Percentiles rank a stretch among this genome's conserved stretches.
These are phyloP conservation scores for Xylaria sp. DNA, from an alignment of 2,329 filamentous ascomycete genomes.

Conservation along the genomic window DNA sequence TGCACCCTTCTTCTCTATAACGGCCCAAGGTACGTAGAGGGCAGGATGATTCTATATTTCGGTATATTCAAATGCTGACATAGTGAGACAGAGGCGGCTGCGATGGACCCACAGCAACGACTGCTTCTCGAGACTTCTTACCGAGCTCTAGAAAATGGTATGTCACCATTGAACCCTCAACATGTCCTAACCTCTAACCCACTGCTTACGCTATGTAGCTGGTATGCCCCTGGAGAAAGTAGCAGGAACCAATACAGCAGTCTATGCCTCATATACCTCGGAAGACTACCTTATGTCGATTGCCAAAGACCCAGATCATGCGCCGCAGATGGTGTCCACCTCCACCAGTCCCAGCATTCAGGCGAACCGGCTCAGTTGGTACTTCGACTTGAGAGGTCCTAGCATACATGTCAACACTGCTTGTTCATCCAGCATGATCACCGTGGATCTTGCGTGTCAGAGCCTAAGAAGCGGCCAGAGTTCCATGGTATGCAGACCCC, in stretches of 20 bases:
- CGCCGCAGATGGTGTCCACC: not conserved
- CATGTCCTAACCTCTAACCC: not conserved
- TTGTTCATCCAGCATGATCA: not conserved
- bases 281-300: not conserved
- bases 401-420: not conserved
- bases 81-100: no score
- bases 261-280: not conserved
- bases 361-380: not conserved
- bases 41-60: no score
- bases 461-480: not conserved
- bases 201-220: not conserved
- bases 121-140: slow-evolving; percentile 3
- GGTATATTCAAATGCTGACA: no score
- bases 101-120: slow-evolving; percentile 14
- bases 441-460: not conserved
- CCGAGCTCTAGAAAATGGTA: slow-evolving; percentile 13
- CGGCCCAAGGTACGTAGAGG: no score
- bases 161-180: not conserved
- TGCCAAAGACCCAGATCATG: not conserved
- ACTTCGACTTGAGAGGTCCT: not conserved
- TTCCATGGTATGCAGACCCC: not conserved
- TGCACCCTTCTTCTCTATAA: slow-evolving; percentile 11
- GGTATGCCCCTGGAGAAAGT: not conserved
- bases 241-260: not conserved
- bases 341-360: not conserved